Evolutionary conservation across 1,284 basidiomycete species (phyloP).

Genomic region (Trametes pubescens): DNA sequence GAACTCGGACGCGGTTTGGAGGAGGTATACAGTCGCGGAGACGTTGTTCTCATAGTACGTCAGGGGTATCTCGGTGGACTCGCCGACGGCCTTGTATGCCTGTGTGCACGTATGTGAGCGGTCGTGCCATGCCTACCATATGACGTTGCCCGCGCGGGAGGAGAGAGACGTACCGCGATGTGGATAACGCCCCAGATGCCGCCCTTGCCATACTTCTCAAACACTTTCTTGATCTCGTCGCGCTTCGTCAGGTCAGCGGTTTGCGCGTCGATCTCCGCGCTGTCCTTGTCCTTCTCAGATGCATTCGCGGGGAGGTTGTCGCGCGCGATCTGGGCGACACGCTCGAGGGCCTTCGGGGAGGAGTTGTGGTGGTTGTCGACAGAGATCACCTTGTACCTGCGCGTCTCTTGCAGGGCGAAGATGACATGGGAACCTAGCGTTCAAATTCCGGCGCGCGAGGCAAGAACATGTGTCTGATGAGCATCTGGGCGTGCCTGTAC

Average conservation of each 20-base stretch:
- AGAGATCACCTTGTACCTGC: slow-evolving; percentile 91
- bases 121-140: not conserved
- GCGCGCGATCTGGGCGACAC: slow-evolving; percentile 82
- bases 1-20: slow-evolving; percentile 88
- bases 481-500: slow-evolving; percentile 9
- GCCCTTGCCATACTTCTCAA: slow-evolving; percentile 86
- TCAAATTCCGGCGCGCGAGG: slow-evolving; percentile 1
- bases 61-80: slow-evolving; percentile 94
- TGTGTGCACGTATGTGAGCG: slow-evolving; percentile 38
- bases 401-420: slow-evolving; percentile 85
- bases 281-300: slow-evolving; percentile 69
- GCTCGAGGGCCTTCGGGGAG: slow-evolving; percentile 73
- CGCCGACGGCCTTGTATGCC: slow-evolving; percentile 99
- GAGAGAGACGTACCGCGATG: slow-evolving; percentile 74
- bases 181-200: slow-evolving; percentile 99
- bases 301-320: slow-evolving; percentile 71
- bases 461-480: not conserved
- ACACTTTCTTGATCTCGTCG: slow-evolving; percentile 78
- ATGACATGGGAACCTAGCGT: slow-evolving; percentile 88
- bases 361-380: slow-evolving; percentile 96
- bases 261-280: slow-evolving; percentile 75
- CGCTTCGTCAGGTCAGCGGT: slow-evolving; percentile 79
- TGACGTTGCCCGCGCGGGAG: not conserved
- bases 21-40: slow-evolving; percentile 80
- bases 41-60: slow-evolving; percentile 96